Evolutionary conservation across 306 rosid species (phyloP).

Genomic region (Adenanthera pavonina): DNA sequence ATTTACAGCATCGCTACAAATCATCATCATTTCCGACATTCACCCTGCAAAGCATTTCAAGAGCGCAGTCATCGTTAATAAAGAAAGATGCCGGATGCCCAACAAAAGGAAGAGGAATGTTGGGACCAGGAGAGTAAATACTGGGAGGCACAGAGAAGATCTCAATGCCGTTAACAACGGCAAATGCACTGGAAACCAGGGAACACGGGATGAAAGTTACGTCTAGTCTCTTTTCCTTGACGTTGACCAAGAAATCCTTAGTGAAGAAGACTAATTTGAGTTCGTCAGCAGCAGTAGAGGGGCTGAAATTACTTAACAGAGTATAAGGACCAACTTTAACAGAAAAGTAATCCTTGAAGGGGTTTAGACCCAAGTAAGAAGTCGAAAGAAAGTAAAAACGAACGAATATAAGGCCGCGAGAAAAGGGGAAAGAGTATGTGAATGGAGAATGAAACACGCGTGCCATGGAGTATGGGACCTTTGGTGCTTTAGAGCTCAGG

Average conservation of each 20-base stretch:
- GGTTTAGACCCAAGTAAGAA: conserved; percentile 4
- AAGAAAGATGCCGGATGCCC: conserved; percentile 26
- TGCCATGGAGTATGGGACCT: conserved; percentile 49
- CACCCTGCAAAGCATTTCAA: conserved; percentile 42
- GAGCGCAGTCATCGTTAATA: conserved; percentile 37
- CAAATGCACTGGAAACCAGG: conserved; percentile 45
- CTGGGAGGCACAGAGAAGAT: conserved; percentile 62
- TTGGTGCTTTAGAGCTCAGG: background rate
- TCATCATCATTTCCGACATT: background rate
- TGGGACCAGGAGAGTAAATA: conserved; percentile 46
- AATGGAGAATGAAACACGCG: conserved; percentile 43
- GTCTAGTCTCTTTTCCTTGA: conserved; percentile 43
- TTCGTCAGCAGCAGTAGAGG: conserved; percentile 44
- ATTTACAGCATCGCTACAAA: background rate
- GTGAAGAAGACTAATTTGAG: conserved; percentile 28
- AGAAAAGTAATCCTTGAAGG: conserved; percentile 49
- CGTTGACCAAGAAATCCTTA: conserved; percentile 47
- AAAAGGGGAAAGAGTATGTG: conserved; percentile 46
- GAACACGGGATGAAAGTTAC: conserved; percentile 52
- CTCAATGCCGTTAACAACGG: conserved; percentile 74
- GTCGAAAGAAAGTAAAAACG: conserved; percentile 55
- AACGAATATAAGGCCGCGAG: conserved; percentile 58
- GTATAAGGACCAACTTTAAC: conserved; percentile 59
- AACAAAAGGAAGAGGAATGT: conserved; percentile 39
- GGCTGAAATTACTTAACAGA: conserved; percentile 55